Evolutionary conservation across 139 green algal species (phyloP).

Genomic region (Astrephomene gubernaculifera): DNA sequence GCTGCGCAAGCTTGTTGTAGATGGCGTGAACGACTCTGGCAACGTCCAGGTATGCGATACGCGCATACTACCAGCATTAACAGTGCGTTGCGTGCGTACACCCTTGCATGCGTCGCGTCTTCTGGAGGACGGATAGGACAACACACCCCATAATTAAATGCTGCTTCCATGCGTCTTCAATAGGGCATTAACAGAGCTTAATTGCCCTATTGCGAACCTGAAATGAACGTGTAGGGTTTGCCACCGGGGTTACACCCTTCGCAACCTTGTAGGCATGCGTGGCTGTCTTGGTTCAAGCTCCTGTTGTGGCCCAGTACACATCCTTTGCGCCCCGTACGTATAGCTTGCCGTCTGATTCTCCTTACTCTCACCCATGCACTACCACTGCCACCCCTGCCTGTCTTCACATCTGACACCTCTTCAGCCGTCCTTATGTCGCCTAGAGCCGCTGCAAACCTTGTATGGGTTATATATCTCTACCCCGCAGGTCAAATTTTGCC

Average conservation of each 20-base stretch:
- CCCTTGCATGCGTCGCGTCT: background rate
- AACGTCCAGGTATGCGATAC: conserved; percentile 19
- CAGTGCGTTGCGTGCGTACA: background rate
- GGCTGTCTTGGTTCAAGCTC: no score
- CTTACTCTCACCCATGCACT: background rate
- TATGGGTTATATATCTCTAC: background rate
- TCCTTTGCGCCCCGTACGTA: no score
- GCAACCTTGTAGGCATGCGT: background rate
- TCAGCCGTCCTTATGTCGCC: background rate
- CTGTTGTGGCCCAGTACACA: no score
- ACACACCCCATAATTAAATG: background rate
- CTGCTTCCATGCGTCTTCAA: background rate
- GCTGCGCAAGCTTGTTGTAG: conserved; percentile 36
- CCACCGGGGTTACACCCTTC: no score
- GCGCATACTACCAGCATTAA: background rate
- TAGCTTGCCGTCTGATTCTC: no score
- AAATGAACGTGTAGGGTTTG: no score
- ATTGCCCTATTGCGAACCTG: background rate
- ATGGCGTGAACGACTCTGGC: conserved; percentile 30
- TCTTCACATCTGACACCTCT: background rate
- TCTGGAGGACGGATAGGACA: background rate
- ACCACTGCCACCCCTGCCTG: background rate
- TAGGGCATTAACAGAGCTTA: background rate
- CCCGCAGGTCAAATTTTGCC: conserved; percentile 48
- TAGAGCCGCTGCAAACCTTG: background rate